Base-by-base conservation (phyloP, 129 eudicot species). In the Oenanthe sinensis region DNA sequence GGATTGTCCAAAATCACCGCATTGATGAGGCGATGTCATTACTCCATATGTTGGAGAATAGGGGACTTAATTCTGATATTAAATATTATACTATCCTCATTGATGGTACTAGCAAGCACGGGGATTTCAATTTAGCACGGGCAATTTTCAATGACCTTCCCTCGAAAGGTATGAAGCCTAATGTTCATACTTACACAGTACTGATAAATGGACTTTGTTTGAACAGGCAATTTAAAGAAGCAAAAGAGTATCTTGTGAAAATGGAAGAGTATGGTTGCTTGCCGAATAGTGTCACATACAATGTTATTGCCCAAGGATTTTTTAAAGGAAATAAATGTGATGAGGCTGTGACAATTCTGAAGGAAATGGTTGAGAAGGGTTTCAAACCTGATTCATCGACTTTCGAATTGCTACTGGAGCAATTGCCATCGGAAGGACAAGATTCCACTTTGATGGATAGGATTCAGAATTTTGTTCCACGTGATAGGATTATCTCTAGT, bases 181-280 rank as follows among this genome's bases (percentile, higher is more conserved):
- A 80, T 50, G 43, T 75, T 60, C 52, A 55, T 19, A 83, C 85
- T 4, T 87, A 85, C 15, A 81, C 74, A 16, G 77, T 81, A 19
- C 43, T 87, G 81, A 83, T 75, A 47, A 83, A 83, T 2, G 91
- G 91, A 30, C 70, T 87, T 19, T 87, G 91, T 78, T 71, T 72
- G 30, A 54, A 83, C 69, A 83, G 80, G 7, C 47, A 80, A 67
- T 68, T 87, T 24, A 79, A 75, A 36, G 82, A 82, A 77, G 91
- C 91, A 11, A 80, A 69, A 46, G 82, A 85, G 73, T 63, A 82
- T 62, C 81, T 85, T 47, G n/a, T 78, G 37, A 87, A 85, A 78
- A 87, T 87, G 87, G 87, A 87, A 76, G 83, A 85, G 17, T 67
- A 78, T 85, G 87, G 88, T 17, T 80, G 81, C 44, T 30, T 54